Conservation (phyloP, 169 alveolate genomes). For the Babesia ovata region DNA sequence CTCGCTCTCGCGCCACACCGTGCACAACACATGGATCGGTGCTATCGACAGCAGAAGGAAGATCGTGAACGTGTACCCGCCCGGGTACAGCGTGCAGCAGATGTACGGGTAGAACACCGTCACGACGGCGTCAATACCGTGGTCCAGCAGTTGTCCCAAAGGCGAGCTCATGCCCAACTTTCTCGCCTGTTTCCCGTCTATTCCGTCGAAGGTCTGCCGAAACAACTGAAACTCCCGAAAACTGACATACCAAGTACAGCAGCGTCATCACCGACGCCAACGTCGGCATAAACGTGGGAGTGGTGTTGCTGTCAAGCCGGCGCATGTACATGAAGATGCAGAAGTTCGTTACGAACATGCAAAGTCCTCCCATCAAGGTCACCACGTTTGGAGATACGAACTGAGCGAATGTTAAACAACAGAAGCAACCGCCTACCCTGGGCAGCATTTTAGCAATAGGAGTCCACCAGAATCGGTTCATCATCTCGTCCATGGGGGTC, state of each 20-base stretch:
- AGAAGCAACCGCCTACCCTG: conserved; percentile 28
- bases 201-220: conserved; percentile 65
- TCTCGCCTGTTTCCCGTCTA: conserved; percentile 68
- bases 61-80: conserved; percentile 29
- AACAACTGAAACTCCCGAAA: not conserved
- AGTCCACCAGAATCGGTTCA: conserved; percentile 39
- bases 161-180: conserved; percentile 60
- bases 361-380: conserved; percentile 47
- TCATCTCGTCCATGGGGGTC: conserved; percentile 34
- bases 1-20: conserved; percentile 58
- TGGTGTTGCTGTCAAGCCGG: conserved; percentile 7
- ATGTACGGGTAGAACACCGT: conserved; percentile 56
- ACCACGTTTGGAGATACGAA: conserved; percentile 51
- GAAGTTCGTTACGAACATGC: conserved; percentile 35
- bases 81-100: conserved; percentile 39
- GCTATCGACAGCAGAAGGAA: conserved; percentile 9
- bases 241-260: conserved; percentile 42
- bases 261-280: conserved; percentile 6
- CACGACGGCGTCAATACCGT: conserved; percentile 63
- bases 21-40: conserved; percentile 33
- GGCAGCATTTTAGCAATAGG: conserved; percentile 43
- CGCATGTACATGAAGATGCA: conserved; percentile 38
- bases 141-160: conserved; percentile 68
- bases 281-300: conserved; percentile 50
- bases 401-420: conserved; percentile 1